Evolutionary conservation across 805 yeast species (phyloP).

Genomic region (Ogataea corticis): DNA sequence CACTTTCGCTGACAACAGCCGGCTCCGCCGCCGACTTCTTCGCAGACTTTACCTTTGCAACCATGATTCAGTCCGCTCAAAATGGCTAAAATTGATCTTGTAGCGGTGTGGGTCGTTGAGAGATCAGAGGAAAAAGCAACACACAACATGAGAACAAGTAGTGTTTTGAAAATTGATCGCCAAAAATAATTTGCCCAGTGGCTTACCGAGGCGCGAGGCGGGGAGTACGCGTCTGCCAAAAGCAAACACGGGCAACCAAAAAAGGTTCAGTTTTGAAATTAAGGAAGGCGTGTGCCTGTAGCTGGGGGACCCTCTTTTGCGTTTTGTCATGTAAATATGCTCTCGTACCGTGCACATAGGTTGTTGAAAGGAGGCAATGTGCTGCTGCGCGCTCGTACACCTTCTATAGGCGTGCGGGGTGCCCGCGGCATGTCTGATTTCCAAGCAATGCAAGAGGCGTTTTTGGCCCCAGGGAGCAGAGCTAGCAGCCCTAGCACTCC

Average conservation of each 20-base stretch:
- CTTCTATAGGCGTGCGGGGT: too few relatives aligned
- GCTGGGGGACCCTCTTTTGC: too few relatives aligned
- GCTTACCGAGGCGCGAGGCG: not conserved
- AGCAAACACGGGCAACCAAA: not conserved
- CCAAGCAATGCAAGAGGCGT: constrained; percentile 11
- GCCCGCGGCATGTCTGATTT: constrained; percentile 3
- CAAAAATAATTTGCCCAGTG: not conserved
- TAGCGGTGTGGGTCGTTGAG: too few relatives aligned
- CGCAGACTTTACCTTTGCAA: constrained; percentile 20
- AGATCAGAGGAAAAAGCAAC: not conserved
- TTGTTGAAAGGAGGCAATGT: too few relatives aligned
- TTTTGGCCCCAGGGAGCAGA: not conserved
- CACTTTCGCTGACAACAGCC: not conserved
- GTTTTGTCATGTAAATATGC: too few relatives aligned
- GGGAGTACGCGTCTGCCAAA: constrained; percentile 1
- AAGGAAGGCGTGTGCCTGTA: too few relatives aligned
- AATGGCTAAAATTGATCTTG: too few relatives aligned
- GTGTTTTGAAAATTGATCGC: not conserved
- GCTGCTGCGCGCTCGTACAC: too few relatives aligned
- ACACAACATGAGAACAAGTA: not conserved
- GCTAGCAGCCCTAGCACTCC: not conserved
- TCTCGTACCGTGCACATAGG: too few relatives aligned
- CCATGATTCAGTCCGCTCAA: constrained; percentile 14
- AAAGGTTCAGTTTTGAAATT: too few relatives aligned
- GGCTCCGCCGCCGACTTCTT: constrained; percentile 15